Conservation (phyloP, 176 grass and related monocot genomes). For the Phyllostachys edulis region DNA sequence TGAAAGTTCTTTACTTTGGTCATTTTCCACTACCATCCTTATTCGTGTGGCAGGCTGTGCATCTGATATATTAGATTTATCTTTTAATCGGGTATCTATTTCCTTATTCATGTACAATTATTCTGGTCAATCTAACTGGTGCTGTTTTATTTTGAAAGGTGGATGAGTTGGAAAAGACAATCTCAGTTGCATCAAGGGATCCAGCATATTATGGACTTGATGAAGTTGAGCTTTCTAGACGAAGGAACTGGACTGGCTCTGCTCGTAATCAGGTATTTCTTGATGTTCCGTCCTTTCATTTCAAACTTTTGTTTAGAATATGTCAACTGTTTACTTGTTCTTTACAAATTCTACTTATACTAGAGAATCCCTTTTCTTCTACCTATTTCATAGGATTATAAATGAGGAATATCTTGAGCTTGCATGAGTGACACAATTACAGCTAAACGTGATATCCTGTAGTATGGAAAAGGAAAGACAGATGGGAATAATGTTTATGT, state of each 20-base stretch:
- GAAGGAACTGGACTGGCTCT: slow-evolving; percentile 69
- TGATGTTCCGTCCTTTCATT: background rate
- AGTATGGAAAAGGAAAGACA: background rate
- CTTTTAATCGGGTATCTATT: background rate
- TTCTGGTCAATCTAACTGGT: background rate
- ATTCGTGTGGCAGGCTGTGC: background rate
- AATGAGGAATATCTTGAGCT: background rate
- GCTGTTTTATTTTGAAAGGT: slow-evolving; percentile 54
- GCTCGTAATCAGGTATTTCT: slow-evolving; percentile 73
- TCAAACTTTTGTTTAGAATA: background rate
- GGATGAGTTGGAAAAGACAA: slow-evolving; percentile 89
- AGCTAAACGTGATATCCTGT: background rate
- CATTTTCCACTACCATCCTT: background rate
- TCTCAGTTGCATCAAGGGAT: slow-evolving; percentile 83
- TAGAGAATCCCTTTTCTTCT: background rate
- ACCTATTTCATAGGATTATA: background rate
- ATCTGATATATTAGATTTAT: slow-evolving; percentile 11
- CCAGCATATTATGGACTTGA: slow-evolving; percentile 88
- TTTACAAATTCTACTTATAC: background rate
- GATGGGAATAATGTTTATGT: background rate
- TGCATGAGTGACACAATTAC: background rate
- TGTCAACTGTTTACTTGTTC: background rate
- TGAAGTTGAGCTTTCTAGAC: slow-evolving; percentile 85
- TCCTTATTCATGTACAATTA: slow-evolving; percentile 24
- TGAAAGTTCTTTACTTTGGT: background rate